Evolutionary conservation across 2,329 filamentous ascomycete species (phyloP), one percentile per base, ranked within the genome.

Genomic region (Podosphaera xanthii): DNA sequence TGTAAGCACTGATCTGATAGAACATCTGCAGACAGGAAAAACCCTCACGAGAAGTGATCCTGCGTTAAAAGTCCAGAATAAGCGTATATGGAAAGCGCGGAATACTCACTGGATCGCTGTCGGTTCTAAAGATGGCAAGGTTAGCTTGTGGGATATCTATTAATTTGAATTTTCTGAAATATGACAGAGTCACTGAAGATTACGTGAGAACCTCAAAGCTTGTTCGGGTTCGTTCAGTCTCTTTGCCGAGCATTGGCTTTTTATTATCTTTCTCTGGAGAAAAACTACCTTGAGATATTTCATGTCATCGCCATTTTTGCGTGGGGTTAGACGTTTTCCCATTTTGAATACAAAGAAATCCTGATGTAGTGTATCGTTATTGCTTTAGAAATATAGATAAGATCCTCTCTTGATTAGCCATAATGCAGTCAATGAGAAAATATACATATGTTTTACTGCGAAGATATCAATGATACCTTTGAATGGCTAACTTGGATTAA

Each of bases 131-230:
- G 92, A 97, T 72, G 92, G 91, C 22, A 95, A 94, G 70, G 81
- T 97, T 62, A 94, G 88, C 68, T 73, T 98, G 64, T 98, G 92
- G 92, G 87, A 96, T 72, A 82, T 97, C 60, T 98, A 92, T 52
- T 67, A 44, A 61, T 10, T 14, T 44, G n/a, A 12, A 44, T 7
- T 44, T 44, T 12, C 40, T 12, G 10, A 44, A 8, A 44, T 44
- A 14, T 44, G 40, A 44, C 40, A 12, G 5, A 14, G n/a, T 7
- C 40, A 44, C 40, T 6, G n/a, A 14, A 7, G 5, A 14, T 3
- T 6, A 44, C 5, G 3, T 12, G 10, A 14, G 4, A 12, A 6
- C 5, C 36, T 40, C 10, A 40, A 5, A 10, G 6, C 36, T 40
- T 5, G 10, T 10, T 5, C 36, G 10, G 36, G 10, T 10, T 6